A percentile compares a stretch with the other conserved stretches of the same genome.
phyloP scores from a whole-genome alignment of 305 asterid species.

The Solanum chacoense region DNA sequence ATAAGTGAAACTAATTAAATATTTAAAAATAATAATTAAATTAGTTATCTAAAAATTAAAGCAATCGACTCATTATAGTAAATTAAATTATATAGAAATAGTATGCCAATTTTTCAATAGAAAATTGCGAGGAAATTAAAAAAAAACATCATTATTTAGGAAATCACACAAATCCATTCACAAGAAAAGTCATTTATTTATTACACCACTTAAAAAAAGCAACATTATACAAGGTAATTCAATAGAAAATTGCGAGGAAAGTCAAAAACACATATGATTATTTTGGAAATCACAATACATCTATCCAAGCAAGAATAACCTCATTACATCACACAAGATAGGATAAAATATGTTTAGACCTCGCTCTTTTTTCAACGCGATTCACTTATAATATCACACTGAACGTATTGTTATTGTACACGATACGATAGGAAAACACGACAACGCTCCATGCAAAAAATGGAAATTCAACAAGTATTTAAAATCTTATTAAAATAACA shows the following conservation, averaged over 20 bases:
- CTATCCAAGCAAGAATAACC: background rate
- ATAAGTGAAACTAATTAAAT: background rate
- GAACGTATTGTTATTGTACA: background rate
- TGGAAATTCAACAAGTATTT: background rate
- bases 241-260: background rate
- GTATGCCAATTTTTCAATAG: background rate
- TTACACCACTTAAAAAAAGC: background rate
- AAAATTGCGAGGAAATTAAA: background rate
- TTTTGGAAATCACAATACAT: background rate
- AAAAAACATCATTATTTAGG: background rate
- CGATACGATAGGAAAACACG: background rate
- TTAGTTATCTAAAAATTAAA: no score
- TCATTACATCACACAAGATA: background rate
- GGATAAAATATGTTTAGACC: fast-evolving
- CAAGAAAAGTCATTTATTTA: background rate
- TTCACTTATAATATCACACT: background rate
- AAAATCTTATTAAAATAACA: background rate
- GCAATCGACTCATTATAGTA: background rate
- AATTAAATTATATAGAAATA: background rate
- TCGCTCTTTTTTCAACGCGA: no score
- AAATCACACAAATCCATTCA: background rate
- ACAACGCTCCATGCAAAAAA: background rate
- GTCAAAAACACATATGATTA: background rate
- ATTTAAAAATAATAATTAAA: no score
- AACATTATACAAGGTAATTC: background rate